Conservation (phyloP, 306 rosid genomes). For the Luffa acutangula region DNA sequence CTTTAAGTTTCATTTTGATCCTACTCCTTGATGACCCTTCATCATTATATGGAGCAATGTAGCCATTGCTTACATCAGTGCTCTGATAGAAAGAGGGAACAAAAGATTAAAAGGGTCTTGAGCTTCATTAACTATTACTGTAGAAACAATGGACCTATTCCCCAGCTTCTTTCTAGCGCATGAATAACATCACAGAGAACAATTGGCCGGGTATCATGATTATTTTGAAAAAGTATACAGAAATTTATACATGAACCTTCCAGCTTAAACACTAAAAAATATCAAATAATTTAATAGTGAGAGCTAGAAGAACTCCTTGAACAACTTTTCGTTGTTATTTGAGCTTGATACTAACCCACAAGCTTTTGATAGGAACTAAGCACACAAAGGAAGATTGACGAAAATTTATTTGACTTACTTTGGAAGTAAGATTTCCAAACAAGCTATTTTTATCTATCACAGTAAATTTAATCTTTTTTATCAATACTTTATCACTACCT, state of each 20-base stretch:
- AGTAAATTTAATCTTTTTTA: neutral
- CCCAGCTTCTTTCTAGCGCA: neutral
- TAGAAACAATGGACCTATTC: neutral
- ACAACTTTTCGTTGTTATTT: neutral
- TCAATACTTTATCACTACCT: neutral
- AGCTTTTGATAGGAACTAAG: neutral
- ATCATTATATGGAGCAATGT: constrained; percentile 66
- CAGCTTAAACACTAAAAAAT: neutral
- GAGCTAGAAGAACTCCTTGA: neutral
- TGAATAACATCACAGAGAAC: neutral
- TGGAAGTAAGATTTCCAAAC: neutral
- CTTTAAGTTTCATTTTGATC: constrained; percentile 89
- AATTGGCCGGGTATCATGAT: neutral
- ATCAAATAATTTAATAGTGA: neutral
- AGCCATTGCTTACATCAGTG: constrained; percentile 52
- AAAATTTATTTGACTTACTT: neutral
- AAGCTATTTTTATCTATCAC: neutral
- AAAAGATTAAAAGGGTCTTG: neutral
- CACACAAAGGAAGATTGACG: neutral
- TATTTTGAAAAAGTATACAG: neutral
- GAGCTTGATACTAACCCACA: neutral
- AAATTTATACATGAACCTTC: neutral
- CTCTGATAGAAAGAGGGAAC: constrained; percentile 18
- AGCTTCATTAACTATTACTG: neutral
- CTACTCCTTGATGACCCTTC: constrained; percentile 75